phyloP scores from a whole-genome alignment of 345 rosid genomes.

The Pseudoturritis turrita region DNA sequence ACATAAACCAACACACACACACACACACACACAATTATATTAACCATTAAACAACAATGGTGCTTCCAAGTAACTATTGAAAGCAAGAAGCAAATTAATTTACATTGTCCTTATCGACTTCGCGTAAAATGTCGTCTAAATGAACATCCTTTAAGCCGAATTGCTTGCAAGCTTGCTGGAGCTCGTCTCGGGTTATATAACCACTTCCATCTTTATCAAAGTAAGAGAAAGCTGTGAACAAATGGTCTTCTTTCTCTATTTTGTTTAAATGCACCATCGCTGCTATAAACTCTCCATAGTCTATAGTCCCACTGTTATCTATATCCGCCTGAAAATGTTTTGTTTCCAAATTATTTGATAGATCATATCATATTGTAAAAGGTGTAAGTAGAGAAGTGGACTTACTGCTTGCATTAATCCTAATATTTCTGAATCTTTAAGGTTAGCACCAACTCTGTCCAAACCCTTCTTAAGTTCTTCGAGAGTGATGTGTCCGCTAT shows the following conservation, averaged over 20 bases:
- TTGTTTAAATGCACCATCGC: constrained; percentile 95
- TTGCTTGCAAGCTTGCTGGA: constrained; percentile 73
- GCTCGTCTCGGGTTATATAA: constrained; percentile 83
- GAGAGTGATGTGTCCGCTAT: constrained; percentile 80
- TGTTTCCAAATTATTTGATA: neutral
- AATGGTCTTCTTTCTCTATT: constrained; percentile 77
- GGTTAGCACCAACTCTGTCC: constrained; percentile 73
- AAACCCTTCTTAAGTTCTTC: constrained; percentile 82
- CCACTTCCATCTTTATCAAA: constrained; percentile 96
- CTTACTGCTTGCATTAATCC: constrained; percentile 80
- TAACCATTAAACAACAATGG: neutral
- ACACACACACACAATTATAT: neutral
- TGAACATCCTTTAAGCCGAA: constrained; percentile 61
- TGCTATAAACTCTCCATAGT: constrained; percentile 84
- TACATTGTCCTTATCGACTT: constrained; percentile 88
- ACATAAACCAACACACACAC: neutral
- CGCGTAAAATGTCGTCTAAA: constrained; percentile 63
- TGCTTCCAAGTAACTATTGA: neutral
- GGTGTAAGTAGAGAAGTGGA: neutral
- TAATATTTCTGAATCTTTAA: constrained; percentile 67
- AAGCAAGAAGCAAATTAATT: neutral
- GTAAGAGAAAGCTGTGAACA: constrained; percentile 77
- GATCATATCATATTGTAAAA: neutral
- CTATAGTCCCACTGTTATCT: constrained; percentile 90
- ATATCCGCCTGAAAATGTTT: constrained; percentile 65